A percentile compares a stretch with the other conserved stretches of the same genome.
Conservation (phyloP, 2,329 filamentous ascomycete species). For the Orbilia quercus region DNA sequence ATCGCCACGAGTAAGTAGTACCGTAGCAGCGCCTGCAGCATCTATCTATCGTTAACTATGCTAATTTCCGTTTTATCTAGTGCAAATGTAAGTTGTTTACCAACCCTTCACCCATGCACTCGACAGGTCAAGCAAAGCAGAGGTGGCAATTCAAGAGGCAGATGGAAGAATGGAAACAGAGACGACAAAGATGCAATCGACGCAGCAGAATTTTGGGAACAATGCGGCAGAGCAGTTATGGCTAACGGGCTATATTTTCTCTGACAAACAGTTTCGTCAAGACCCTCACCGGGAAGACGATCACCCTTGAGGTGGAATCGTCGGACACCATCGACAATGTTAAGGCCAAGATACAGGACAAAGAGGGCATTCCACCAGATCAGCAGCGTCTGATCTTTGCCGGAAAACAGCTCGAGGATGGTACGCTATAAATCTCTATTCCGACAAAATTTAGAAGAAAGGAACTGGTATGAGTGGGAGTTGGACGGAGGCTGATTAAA, state of each 20-base stretch:
- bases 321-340: slow-evolving; percentile 99
- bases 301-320: slow-evolving; percentile 99
- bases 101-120: slow-evolving; percentile 56
- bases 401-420: slow-evolving; percentile 99
- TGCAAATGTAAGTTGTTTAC: slow-evolving; percentile 83
- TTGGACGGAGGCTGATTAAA: slow-evolving; percentile 12
- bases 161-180: slow-evolving; percentile 15
- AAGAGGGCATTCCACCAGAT: slow-evolving; percentile 98
- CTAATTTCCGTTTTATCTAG: slow-evolving; percentile 69
- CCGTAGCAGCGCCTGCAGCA: slow-evolving; percentile 10
- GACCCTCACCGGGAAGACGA: slow-evolving; percentile 99
- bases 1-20: slow-evolving; percentile 60
- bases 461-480: slow-evolving; percentile 1
- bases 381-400: slow-evolving; percentile 99
- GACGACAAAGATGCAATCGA: slow-evolving; percentile 30
- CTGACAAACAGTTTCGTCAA: slow-evolving; percentile 86
- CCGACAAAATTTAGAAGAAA: slow-evolving; percentile 26
- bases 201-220: neutral
- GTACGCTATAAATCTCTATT: slow-evolving; percentile 37
- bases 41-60: slow-evolving; percentile 59
- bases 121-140: slow-evolving; percentile 6
- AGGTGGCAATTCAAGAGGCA: neutral
- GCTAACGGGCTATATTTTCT: slow-evolving; percentile 51
- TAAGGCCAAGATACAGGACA: slow-evolving; percentile 99
- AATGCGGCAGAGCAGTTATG: slow-evolving; percentile 55